These are phyloP conservation scores for barrel medic (Medicago truncatula) DNA, from an alignment of 306 rosid species.

Conservation along the genomic window DNA sequence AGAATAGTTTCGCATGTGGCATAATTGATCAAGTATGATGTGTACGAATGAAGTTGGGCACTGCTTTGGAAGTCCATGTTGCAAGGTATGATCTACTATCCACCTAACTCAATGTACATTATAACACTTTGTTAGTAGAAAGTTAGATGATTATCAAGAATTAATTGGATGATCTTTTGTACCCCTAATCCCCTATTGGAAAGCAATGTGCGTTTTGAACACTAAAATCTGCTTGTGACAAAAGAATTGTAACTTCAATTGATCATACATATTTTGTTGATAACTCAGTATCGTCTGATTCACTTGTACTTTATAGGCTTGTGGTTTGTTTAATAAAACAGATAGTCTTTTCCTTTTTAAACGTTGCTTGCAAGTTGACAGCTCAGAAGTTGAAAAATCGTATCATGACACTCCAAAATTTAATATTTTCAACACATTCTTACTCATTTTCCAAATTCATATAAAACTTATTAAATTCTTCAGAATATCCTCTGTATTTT, in stretches of 20 bases:
- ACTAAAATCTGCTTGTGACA: background rate
- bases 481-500: no score
- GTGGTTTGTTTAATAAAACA: no score
- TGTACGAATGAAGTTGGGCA: constrained; percentile 8
- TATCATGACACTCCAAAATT: no score
- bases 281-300: background rate
- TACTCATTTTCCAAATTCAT: no score
- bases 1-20: background rate
- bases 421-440: no score
- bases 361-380: no score
- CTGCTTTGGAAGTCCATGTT: constrained; percentile 29
- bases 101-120: background rate
- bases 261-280: background rate
- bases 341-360: no score
- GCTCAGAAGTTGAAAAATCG: no score
- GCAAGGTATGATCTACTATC: constrained; percentile 26
- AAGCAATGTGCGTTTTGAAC: constrained; percentile 10
- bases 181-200: background rate
- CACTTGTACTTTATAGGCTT: background rate
- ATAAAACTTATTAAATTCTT: no score
- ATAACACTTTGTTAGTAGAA: background rate
- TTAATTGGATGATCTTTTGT: constrained; percentile 7
- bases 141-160: background rate
- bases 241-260: background rate
- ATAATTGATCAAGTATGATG: background rate